phyloP scores from a whole-genome alignment of 129 eudicot genomes.

The Deinandra increscens region DNA sequence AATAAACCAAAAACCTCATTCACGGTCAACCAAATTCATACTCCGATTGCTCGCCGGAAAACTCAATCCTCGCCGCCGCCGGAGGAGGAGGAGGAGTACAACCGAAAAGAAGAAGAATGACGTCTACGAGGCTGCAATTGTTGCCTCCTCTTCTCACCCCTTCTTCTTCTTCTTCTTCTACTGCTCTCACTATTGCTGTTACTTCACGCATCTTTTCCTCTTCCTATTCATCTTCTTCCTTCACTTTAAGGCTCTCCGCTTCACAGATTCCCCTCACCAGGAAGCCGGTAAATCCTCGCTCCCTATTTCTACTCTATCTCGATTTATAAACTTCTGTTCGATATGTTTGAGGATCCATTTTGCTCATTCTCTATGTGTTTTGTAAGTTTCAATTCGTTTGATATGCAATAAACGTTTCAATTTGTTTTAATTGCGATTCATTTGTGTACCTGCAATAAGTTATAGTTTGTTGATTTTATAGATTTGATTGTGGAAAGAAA shows the following conservation, averaged over 20 bases:
- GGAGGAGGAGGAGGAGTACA: background rate
- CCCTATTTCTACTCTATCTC: background rate
- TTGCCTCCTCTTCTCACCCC: slow-evolving; percentile 32
- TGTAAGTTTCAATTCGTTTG: background rate
- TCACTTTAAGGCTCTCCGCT: slow-evolving; percentile 21
- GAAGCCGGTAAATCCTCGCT: slow-evolving; percentile 26
- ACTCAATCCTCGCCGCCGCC: slow-evolving; percentile 17
- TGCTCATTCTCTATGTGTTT: background rate
- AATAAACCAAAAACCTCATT: background rate
- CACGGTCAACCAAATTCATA: background rate
- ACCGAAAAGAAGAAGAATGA: slow-evolving; percentile 20
- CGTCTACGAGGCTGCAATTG: slow-evolving; percentile 36
- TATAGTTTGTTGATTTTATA: slow-evolving; percentile 8
- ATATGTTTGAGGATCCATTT: background rate
- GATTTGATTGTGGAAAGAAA: background rate
- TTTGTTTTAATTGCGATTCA: background rate
- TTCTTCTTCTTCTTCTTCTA: slow-evolving; percentile 3
- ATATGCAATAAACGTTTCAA: background rate
- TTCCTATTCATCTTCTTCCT: slow-evolving; percentile 18
- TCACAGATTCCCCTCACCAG: slow-evolving; percentile 11
- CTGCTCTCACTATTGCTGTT: background rate
- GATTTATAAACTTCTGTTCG: background rate
- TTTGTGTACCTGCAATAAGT: background rate
- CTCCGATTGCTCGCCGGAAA: slow-evolving; percentile 25
- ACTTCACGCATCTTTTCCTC: slow-evolving; percentile 11